Conservation (phyloP, 495 filamentous ascomycete genomes). For the Tuber calosporum region DNA sequence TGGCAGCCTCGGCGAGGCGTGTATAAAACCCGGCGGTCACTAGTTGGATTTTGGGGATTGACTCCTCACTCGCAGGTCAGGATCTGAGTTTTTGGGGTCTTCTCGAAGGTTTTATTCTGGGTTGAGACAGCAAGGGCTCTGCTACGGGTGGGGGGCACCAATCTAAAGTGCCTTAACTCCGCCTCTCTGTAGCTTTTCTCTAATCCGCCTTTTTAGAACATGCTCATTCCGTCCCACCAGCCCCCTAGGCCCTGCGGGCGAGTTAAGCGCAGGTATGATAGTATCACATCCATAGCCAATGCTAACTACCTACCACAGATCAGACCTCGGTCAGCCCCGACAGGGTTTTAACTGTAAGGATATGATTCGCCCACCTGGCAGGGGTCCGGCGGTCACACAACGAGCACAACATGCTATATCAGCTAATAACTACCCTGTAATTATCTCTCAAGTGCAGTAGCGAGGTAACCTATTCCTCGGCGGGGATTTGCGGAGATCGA, state of each 20-base stretch:
- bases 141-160: not conserved
- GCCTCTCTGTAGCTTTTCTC: not conserved
- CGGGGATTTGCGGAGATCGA: not conserved
- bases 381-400: not conserved
- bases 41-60: not conserved
- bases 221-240: not conserved
- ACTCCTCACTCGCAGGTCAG: not conserved
- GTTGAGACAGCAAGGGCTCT: not conserved
- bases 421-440: not conserved
- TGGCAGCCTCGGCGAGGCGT: not conserved
- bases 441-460: not conserved
- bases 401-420: not conserved
- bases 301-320: not conserved
- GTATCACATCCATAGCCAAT: not conserved
- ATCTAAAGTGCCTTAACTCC: not conserved
- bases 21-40: not conserved
- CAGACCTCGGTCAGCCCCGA: not conserved
- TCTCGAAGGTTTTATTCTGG: not conserved
- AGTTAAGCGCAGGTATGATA: not conserved
- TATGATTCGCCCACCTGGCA: not conserved
- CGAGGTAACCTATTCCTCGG: not conserved
- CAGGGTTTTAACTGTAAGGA: not conserved
- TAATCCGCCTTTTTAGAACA: not conserved
- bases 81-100: not conserved
- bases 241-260: not conserved